Base-by-base conservation (phyloP, 306 rosid genomes). In the Cicer yamashitae region DNA sequence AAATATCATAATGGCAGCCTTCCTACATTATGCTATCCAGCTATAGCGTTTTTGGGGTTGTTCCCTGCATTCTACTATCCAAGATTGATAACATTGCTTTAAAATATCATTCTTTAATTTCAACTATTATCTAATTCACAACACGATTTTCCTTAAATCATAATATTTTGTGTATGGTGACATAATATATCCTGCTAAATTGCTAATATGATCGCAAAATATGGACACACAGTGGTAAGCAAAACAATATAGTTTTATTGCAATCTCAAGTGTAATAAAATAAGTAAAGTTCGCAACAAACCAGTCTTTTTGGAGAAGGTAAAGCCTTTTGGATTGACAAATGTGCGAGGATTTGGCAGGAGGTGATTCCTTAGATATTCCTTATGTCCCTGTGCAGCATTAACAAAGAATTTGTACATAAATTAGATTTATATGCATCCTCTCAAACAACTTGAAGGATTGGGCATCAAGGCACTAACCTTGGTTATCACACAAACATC, bases 401-500 rank as follows among this genome's bases (percentile, higher is more conserved):
- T n/a, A 70, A 34, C 12, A 7, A 60, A 53, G 53, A 71, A 72
- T 44, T 74, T 74, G 59, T 37, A 72, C 13, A 65, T 57, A 37
- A 48, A 77, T 13, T 58, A 38, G 10, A 54, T 6, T 60, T 34
- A 39, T 40, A 84, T 51, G 44, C 44, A 64, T 14, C 77, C 64
- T 38, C 17, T 52, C 52, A 58, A 25, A 70, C 38, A 77, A 77
- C 71, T 30, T 34, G 62, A 7, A 56, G 51, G 69, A 25, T 73
- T 14, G 8, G 30, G 73, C 7, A 40, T 68, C 52, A 73, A 80
- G 60, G 71, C 9, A 78, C 89, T 65, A 52, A 30, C 99, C 97
- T 90, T 94, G 76, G 99, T 94, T 76, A 94, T 92, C 39, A 94
- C 96, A 79, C 97, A 94, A 73, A 92, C 84, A 71, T 94, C 99